Evolutionary conservation across 345 rosid species (phyloP), one percentile per base, ranked within the genome.

Genomic region (Bruguiera parviflora): DNA sequence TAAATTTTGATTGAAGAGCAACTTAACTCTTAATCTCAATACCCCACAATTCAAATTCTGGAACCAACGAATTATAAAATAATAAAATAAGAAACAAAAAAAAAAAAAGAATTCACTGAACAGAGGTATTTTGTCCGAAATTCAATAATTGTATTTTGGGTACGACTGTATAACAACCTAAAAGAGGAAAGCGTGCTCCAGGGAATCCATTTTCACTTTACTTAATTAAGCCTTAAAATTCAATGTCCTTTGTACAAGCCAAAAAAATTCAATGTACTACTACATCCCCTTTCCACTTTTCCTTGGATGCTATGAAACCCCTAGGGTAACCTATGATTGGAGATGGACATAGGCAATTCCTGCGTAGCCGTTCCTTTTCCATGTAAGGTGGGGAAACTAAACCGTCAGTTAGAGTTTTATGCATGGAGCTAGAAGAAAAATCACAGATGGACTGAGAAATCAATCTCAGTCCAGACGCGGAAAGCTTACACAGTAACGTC

Each of bases 261-360:
- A 33, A 33, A 7, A 33, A 6, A 33, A 33, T 6, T 56, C 59
- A 15, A 5, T 24, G 59, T 10, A 5, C 10, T 22, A 11, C 2
- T 22, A 55, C 58, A 33, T n/a, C 22, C 16, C 2, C 3, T 56
- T 10, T 56, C 29, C 59, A 27, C 59, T 56, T 55, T 56, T 56
- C 29, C 59, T 24, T 67, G 84, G 86, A 77, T 75, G 80, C 80
- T 80, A 77, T 4, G n/a, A 47, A 19, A 22, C 39, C 39, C 29
- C 29, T 9, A 24, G 29, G 49, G 5, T 15, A 15, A 35, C 15
- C 51, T 63, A 61, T 67, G 64, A 65, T 16, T 20, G 64, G 69
- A 29, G 20, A 61, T 29, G 19, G 33, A 46, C 64, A 56, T 72
- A 55, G 61, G 76, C 77, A 65, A 71, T 53, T 68, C 37, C 25